Conservation (phyloP, 2,329 filamentous ascomycete genomes). For the Diaporthe destruens region DNA sequence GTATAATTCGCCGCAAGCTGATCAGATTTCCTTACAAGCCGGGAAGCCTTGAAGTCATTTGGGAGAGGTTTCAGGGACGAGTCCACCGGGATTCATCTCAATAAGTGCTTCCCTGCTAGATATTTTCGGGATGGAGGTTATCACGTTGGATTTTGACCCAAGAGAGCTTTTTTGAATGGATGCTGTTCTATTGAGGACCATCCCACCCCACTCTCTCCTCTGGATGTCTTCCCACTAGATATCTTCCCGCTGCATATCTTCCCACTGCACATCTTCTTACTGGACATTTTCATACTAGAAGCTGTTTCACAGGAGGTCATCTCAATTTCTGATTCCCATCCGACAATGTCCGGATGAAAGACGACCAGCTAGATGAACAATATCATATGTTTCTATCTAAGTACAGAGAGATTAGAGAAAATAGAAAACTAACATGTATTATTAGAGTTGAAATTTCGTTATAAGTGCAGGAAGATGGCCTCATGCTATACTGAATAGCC, state of each 20-base stretch:
- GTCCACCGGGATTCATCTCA: no score
- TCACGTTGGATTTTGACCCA: no score
- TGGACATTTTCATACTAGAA: neutral
- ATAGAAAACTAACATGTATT: neutral
- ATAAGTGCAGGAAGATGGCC: neutral
- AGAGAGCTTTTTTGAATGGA: neutral
- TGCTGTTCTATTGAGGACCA: neutral
- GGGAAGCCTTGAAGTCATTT: no score
- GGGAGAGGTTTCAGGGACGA: no score
- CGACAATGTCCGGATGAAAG: neutral
- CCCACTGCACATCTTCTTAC: neutral
- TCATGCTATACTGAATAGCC: neutral
- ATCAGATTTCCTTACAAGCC: no score
- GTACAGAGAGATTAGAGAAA: neutral
- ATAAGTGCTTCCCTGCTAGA: no score
- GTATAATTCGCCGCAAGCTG: no score
- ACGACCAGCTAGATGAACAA: neutral
- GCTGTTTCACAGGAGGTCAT: neutral
- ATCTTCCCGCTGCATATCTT: no score
- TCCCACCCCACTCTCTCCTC: neutral
- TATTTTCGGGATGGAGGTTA: no score
- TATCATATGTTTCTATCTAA: neutral
- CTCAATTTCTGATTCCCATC: neutral
- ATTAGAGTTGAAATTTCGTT: neutral
- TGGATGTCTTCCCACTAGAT: neutral